Base-by-base conservation (phyloP, 768 basidiomycete genomes). In the Naematelia encephala region DNA sequence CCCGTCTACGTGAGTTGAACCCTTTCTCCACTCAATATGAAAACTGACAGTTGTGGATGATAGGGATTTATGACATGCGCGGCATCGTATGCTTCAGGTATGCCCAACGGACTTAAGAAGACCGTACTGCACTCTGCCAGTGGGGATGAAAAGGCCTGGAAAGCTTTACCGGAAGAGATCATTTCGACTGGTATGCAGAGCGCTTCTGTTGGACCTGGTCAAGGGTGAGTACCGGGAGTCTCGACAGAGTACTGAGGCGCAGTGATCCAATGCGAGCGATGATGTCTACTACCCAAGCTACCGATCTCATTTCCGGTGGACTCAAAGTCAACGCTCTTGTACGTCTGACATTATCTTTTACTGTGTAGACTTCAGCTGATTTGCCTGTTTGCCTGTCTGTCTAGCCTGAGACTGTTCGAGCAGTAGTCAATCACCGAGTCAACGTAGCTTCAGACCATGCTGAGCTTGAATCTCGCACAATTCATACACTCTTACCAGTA, bases 261-360 rank as follows among this genome's bases (percentile, higher is more conserved):
- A 56, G 60, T 16, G 44, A 56, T 25, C 22, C 28, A 42, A 21
- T 30, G 13, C 16, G 46, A 5, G 59, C 63, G 12, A 57, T 61
- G 29, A 54, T 66, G 43, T 44, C 39, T 23, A 73, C 69, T 5
- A 90, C 89, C 1, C 88, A 90, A 74, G 89, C 90, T 1, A 81
- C 86, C 28, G 88, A 90, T 67, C 70, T 91, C 45, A 74, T 82
- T 48, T 51, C 68, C n/a, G 76, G 74, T 29, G 76, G 74, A 11
- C 60, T 77, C 34, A 89, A 89, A 74, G 80, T 81, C 21, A 91
- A 90, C 66, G 88, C 89, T 26, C 82, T 91, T 21, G 67, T 68
- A 22, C 63, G 62, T 92, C n/a, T n/a, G n/a, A n/a, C n/a, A n/a
- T n/a, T n/a, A n/a, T n/a, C n/a, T n/a, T n/a, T n/a, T n/a, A n/a